Conservation (phyloP, 2,329 filamentous ascomycete species). For the Escovopsis sp. region DNA sequence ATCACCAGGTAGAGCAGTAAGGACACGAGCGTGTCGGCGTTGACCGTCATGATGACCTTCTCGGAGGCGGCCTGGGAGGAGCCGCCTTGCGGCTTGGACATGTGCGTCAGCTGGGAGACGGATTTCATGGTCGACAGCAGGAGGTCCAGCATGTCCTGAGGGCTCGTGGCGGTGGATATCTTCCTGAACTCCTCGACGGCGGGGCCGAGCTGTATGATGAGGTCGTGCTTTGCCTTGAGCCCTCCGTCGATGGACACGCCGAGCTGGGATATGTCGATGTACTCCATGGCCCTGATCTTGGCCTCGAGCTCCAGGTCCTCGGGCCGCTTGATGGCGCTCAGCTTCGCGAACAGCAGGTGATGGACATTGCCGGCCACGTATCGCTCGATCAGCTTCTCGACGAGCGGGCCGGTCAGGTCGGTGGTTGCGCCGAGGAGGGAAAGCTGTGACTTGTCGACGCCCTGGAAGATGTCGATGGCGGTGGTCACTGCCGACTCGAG, state of each 20-base stretch:
- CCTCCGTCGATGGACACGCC: conserved; percentile 77
- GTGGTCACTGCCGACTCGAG: conserved; percentile 84
- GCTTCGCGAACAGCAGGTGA: conserved; percentile 69
- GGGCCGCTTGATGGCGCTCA: conserved; percentile 61
- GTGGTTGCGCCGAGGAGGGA: conserved; percentile 86
- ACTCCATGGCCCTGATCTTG: conserved; percentile 85
- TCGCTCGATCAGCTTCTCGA: conserved; percentile 87
- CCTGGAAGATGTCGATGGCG: conserved; percentile 90
- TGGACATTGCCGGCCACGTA: conserved; percentile 92
- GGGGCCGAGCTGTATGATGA: conserved; percentile 59
- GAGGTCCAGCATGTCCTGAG: conserved; percentile 78
- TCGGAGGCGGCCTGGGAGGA: conserved; percentile 26
- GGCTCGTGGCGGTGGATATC: conserved; percentile 61
- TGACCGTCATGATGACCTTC: conserved; percentile 45
- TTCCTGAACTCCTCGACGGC: conserved; percentile 84
- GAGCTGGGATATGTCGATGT: conserved; percentile 86
- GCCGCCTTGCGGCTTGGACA: conserved; percentile 25
- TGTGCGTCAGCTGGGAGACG: conserved; percentile 53
- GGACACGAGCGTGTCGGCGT: conserved; percentile 88
- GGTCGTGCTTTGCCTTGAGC: conserved; percentile 61
- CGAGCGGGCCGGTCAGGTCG: conserved; percentile 77
- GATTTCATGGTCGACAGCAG: conserved; percentile 70
- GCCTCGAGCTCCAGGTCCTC: conserved; percentile 82
- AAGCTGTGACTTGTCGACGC: conserved; percentile 88
- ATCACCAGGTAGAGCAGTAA: conserved; percentile 86